Evolutionary conservation across 2,329 filamentous ascomycete genomes (phyloP).

Genomic region (Aspergillus costaricaensis): DNA sequence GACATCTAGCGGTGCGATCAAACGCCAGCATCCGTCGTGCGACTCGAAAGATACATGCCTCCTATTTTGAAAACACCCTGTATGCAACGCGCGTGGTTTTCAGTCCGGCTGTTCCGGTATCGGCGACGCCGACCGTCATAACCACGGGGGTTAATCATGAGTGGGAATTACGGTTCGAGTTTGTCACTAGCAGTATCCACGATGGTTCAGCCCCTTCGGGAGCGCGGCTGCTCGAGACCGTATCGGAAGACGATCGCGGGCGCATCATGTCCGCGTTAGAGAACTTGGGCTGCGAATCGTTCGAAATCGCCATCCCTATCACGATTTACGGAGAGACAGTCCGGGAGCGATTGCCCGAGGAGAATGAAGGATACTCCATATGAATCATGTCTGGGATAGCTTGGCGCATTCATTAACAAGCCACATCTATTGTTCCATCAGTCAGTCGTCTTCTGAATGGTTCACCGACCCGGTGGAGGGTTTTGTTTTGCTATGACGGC

Average conservation of each 20-base stretch:
- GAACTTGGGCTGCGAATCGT: conserved; percentile 79
- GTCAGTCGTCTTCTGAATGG: no score
- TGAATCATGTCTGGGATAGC: conserved; percentile 18
- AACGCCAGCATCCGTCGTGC: conserved; percentile 83
- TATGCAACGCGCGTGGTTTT: conserved; percentile 80
- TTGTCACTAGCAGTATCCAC: conserved; percentile 70
- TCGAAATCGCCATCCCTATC: conserved; percentile 83
- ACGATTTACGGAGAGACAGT: conserved; percentile 69
- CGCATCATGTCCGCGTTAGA: conserved; percentile 76
- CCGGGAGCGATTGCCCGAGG: conserved; percentile 44
- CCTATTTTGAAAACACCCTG: conserved; percentile 77
- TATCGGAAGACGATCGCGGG: conserved; percentile 76
- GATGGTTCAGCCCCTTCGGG: conserved; percentile 41
- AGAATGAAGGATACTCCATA: conserved; percentile 44
- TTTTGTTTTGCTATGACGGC: background rate
- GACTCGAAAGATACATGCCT: conserved; percentile 77
- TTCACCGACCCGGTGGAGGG: no score
- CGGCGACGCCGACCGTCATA: conserved; percentile 85
- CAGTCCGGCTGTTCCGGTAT: conserved; percentile 76
- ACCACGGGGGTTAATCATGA: conserved; percentile 84
- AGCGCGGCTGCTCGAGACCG: conserved; percentile 70
- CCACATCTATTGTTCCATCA: no score
- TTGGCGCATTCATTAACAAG: background rate
- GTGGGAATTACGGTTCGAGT: conserved; percentile 90
- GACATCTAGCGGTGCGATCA: conserved; percentile 77